These are phyloP conservation scores for Chiua virens DNA, from an alignment of 768 basidiomycete species.

Conservation along the genomic window DNA sequence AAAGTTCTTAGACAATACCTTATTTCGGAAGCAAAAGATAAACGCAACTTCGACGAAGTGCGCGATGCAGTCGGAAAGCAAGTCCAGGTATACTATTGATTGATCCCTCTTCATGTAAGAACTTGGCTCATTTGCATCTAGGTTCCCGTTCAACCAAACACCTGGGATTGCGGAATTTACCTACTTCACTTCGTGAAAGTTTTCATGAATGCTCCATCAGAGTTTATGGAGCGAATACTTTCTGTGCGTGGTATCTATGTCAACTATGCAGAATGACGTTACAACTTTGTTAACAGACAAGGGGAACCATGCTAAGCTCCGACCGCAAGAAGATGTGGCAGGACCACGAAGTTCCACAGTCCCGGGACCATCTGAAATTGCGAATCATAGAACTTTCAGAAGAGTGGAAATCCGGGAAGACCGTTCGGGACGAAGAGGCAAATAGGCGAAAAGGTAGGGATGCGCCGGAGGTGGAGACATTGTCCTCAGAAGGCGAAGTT, in stretches of 20 bases:
- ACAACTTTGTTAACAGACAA: conserved; percentile 22
- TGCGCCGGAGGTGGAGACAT: conserved; percentile 12
- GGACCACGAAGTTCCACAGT: conserved; percentile 42
- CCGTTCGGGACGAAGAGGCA: conserved; percentile 34
- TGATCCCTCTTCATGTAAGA: neutral
- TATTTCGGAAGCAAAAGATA: conserved; percentile 73
- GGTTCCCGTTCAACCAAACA: conserved; percentile 90
- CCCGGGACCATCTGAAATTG: conserved; percentile 45
- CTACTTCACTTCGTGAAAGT: conserved; percentile 82
- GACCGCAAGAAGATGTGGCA: conserved; percentile 55
- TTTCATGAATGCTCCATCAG: conserved; percentile 64
- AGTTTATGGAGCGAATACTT: conserved; percentile 51
- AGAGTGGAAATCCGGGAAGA: conserved; percentile 51
- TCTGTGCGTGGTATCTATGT: conserved; percentile 15
- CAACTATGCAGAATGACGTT: neutral
- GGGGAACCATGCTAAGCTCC: conserved; percentile 32
- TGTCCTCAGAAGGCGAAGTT: conserved; percentile 41
- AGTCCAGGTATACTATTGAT: conserved; percentile 49
- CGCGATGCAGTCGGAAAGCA: conserved; percentile 45
- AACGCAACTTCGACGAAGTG: conserved; percentile 44
- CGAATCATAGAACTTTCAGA: conserved; percentile 50
- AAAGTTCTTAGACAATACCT: conserved; percentile 69
- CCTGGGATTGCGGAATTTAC: conserved; percentile 90
- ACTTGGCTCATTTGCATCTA: conserved; percentile 29
- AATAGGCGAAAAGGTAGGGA: conserved; percentile 29